A percentile compares a stretch with the other conserved stretches of the same genome.
phyloP scores from a whole-genome alignment of 495 filamentous ascomycete species.

The Pyrenula massariospora region DNA sequence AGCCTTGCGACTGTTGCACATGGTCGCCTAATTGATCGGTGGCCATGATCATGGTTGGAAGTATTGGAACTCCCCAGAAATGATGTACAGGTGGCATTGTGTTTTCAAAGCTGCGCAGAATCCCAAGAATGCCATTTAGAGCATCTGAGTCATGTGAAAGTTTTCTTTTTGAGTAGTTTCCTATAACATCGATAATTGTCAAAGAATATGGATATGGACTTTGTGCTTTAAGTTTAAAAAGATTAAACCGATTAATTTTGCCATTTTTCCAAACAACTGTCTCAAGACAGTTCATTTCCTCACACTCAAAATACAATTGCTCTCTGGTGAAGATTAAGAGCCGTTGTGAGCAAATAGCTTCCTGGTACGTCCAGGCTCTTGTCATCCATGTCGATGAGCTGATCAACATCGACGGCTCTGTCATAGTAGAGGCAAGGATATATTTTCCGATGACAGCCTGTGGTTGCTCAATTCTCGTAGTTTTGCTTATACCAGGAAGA shows the following conservation, averaged over 20 bases:
- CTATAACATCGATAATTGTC: not conserved
- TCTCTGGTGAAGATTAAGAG: not conserved
- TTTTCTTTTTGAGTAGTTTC: not conserved
- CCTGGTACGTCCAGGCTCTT: constrained; percentile 15
- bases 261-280: not conserved
- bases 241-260: not conserved
- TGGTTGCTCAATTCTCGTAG: not conserved
- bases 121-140: not conserved
- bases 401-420: not conserved
- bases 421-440: not conserved
- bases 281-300: not conserved
- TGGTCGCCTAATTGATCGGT: not conserved
- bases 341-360: constrained; percentile 7
- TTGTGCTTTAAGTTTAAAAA: not conserved
- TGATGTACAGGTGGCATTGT: not conserved
- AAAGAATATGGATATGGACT: not conserved
- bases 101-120: not conserved
- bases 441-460: not conserved
- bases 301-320: constrained; percentile 3
- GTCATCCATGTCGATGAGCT: constrained; percentile 11
- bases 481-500: constrained; percentile 9
- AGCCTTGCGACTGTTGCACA: not conserved
- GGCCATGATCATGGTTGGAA: not conserved
- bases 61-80: not conserved
- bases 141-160: not conserved